Base-by-base conservation (phyloP, 169 alveolate genomes). In the Amoebophrya sp. region DNA sequence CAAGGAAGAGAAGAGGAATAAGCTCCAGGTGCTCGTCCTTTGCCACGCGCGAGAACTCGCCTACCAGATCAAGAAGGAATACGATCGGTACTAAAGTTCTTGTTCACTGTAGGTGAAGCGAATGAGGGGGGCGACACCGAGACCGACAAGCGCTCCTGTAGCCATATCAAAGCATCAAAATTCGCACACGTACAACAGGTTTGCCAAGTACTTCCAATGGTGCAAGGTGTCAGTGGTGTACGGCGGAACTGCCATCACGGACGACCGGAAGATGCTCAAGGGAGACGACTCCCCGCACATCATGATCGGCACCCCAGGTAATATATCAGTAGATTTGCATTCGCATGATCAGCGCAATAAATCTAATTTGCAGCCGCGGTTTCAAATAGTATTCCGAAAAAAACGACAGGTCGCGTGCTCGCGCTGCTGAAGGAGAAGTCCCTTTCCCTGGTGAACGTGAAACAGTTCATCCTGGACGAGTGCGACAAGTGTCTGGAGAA, bases 21-120 rank as follows among this genome's bases (percentile, higher is more conserved):
- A 58, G 97, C 34, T 88, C 94, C 95, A 88, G 95, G 98, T 89
- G 40, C 93, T 99, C 89, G 98, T 99, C 69, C 95, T 99, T 40
- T 97, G 99, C 92, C 99, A 98, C 96, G 98, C 99, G 4, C 97
- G 99, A 90, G 99, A 98, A 95, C 96, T 99, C 69, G 99, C 99
- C 39, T 98, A 96, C 94, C 99, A 99, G 94, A 98, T 99, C 88
- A 98, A 98, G 95, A 98, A 98, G 93, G 99, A 99, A 96, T 99
- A 98, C 95, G 98, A 96, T 92, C 95, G 99, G 90, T 88, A 88
- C 20, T n/a, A 58, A 38, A 15, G 18, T 18, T 34, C 20, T 18
- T 10, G 90, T 88, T 39, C 38, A 40, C 0, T 15, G 4, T 88
- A 45, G 90, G 26, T 13, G 15, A 5, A n/a, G n/a, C n/a, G n/a